A percentile compares a stretch with the other conserved stretches of the same genome.
phyloP scores from a whole-genome alignment of 192 early-diverging fungal species.

The Entophlyctis luteolus region DNA sequence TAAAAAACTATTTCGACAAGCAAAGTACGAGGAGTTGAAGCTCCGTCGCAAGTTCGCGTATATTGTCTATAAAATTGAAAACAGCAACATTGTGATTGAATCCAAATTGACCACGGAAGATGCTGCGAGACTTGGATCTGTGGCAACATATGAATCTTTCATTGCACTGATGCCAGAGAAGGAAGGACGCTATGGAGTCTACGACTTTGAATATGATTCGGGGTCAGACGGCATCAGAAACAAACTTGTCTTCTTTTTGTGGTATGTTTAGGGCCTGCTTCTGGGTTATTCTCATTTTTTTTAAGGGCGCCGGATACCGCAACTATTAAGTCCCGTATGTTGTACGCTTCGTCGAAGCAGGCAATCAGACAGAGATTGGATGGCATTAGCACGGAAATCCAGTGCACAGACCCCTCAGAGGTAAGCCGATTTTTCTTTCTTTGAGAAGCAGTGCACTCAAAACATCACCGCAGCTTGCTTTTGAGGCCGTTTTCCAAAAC shows the following conservation, averaged over 20 bases:
- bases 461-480: conserved; percentile 41
- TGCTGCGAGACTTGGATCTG: conserved; percentile 27
- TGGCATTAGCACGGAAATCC: conserved; percentile 73
- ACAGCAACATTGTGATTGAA: conserved; percentile 64
- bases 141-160: conserved; percentile 63
- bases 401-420: conserved; percentile 79
- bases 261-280: conserved; percentile 50
- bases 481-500: conserved; percentile 69
- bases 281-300: neutral
- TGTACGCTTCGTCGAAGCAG: conserved; percentile 84
- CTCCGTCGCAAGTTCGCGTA: conserved; percentile 64
- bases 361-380: conserved; percentile 68
- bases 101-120: conserved; percentile 23
- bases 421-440: conserved; percentile 1
- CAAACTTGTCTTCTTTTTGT: conserved; percentile 84
- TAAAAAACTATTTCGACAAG: neutral
- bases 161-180: conserved; percentile 51
- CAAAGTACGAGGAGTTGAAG: conserved; percentile 65
- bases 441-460: neutral
- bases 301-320: conserved; percentile 73
- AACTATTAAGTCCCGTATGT: conserved; percentile 78
- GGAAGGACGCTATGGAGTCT: conserved; percentile 42
- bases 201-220: conserved; percentile 77
- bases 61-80: conserved; percentile 76
- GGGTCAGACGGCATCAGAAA: conserved; percentile 65